Evolutionary conservation across 2,329 filamentous ascomycete species (phyloP), one percentile per base, ranked within the genome.

Genomic region (Aureobasidium sp.): DNA sequence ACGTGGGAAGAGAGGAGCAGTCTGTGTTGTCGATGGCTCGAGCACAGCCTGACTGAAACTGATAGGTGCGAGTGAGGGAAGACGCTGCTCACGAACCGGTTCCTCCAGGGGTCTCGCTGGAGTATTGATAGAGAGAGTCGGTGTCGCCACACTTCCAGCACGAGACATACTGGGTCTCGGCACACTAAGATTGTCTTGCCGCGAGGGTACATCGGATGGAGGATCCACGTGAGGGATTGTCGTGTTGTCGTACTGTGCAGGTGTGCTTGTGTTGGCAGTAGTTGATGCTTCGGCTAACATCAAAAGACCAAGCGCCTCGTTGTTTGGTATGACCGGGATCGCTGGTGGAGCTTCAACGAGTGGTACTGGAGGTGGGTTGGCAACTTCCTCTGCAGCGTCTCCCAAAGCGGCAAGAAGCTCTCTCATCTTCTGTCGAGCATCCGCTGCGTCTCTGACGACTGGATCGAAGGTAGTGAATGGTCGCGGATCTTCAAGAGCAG

Each of bases 401-500:
- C 62, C 69, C 27, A 64, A 73, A 64, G 75, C 73, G 54, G 73
- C 67, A 6, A 67, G 68, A 47, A 67, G 68, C 5, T 44, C 51
- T 25, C 67, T 64, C 45, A 76, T 69, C 51, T 76, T 74, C 60
- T 70, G 70, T 53, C 71, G 70, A 49, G 72, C 73, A 25, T 71
- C 65, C 10, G 76, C 76, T 48, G 74, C 70, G n/a, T 74, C 70
- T 37, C 78, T 74, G 54, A 74, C 69, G 32, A 72, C 71, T 13
- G 70, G 71, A 65, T 75, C 74, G 66, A 75, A 78, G 37, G 69
- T 68, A 7, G 77, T 77, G 64, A 79, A 79, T 7, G 70, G 69
- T 10, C 65, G 63, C 36, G 57, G 55, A 45, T 51, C 51, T 29
- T 32, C 34, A 58, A 59, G 13, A 57, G 59, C 29, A 63, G 50